These are phyloP conservation scores for Alternaria tenuissima DNA, from an alignment of 2,329 filamentous ascomycete genomes.

Conservation along the genomic window DNA sequence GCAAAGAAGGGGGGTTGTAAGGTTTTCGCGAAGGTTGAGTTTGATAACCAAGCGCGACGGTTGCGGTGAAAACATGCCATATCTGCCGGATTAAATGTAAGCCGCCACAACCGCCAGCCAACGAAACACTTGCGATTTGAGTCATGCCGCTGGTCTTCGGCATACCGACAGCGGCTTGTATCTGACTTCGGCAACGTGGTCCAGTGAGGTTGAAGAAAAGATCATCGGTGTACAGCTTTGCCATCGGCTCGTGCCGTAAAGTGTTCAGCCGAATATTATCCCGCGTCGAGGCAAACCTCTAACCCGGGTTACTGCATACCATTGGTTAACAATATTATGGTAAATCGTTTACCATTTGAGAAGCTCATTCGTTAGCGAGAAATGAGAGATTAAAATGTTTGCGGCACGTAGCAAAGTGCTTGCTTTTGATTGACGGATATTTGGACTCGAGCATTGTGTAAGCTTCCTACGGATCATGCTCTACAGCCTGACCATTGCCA, in stretches of 20 bases:
- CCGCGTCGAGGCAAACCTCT: neutral
- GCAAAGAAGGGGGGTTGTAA: neutral
- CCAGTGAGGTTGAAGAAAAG: constrained; percentile 22
- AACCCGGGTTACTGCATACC: neutral
- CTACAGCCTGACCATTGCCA: neutral
- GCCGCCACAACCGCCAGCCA: constrained; percentile 28
- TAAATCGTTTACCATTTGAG: neutral
- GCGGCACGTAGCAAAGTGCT: neutral
- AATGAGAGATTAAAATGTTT: neutral
- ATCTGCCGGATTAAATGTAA: constrained; percentile 17
- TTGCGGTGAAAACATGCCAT: constrained; percentile 6
- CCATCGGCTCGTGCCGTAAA: constrained; percentile 14
- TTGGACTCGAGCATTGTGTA: neutral
- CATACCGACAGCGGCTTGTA: constrained; percentile 28
- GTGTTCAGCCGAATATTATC: constrained; percentile 13
- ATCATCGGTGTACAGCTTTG: constrained; percentile 30
- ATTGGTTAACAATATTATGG: neutral
- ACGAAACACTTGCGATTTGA: constrained; percentile 4
- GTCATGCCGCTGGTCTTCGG: constrained; percentile 21
- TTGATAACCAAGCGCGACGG: neutral
- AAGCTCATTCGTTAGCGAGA: neutral
- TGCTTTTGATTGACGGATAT: constrained; percentile 2
- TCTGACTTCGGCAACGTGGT: constrained; percentile 4
- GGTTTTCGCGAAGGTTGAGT: constrained; percentile 6
- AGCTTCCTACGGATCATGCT: neutral